These are phyloP conservation scores for Lentinula lateritia DNA, from an alignment of 768 basidiomycete species.

Conservation along the genomic window DNA sequence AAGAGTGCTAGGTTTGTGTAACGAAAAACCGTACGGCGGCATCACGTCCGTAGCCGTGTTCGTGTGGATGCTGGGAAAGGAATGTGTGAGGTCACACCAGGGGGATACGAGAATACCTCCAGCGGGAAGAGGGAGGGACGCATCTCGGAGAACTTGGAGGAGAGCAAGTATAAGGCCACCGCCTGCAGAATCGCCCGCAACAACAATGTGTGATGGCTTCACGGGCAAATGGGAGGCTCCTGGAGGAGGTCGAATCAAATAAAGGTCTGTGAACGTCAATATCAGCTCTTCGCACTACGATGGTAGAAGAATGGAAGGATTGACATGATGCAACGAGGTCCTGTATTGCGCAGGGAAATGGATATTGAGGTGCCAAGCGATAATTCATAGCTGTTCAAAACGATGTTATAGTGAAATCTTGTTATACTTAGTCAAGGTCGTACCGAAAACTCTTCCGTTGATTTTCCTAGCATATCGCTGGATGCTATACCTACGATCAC, in stretches of 20 bases:
- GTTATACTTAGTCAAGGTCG: constrained; percentile 11
- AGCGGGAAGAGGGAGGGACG: constrained; percentile 74
- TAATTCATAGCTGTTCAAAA: constrained; percentile 62
- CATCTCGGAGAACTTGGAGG: constrained; percentile 83
- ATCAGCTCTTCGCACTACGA: constrained; percentile 1
- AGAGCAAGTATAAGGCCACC: constrained; percentile 82
- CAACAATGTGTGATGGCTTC: constrained; percentile 72
- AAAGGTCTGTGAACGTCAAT: constrained; percentile 54
- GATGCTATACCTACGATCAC: constrained; percentile 52
- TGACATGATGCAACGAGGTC: constrained; percentile 84
- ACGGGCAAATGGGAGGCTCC: constrained; percentile 75
- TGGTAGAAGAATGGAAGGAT: constrained; percentile 15
- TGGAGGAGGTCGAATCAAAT: constrained; percentile 82
- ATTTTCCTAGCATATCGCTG: constrained; percentile 89
- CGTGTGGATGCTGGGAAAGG: constrained; percentile 80
- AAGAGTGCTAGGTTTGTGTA: constrained; percentile 72
- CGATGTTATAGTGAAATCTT: not conserved
- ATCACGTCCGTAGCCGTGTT: constrained; percentile 87
- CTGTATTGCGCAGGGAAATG: constrained; percentile 90
- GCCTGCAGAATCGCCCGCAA: constrained; percentile 92
- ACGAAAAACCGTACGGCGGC: constrained; percentile 66
- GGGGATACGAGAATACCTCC: constrained; percentile 90
- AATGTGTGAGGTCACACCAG: constrained; percentile 90
- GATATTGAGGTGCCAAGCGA: constrained; percentile 92
- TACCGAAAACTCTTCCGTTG: constrained; percentile 83